Evolutionary conservation across 441 rosid genomes (phyloP).

Genomic region (Syzygium syzygioides): DNA sequence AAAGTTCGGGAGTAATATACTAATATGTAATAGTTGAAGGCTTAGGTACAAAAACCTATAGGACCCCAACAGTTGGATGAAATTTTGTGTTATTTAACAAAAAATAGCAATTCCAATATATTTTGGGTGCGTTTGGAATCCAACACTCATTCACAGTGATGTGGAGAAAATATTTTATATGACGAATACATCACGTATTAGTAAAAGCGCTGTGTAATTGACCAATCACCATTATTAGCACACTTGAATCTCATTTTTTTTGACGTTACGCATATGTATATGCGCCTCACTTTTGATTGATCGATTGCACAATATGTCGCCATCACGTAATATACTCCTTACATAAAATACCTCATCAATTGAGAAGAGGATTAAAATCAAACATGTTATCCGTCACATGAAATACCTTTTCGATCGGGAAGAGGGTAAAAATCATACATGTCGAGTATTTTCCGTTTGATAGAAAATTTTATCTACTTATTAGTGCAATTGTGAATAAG

Average conservation of each 20-base stretch:
- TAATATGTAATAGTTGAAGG: background rate
- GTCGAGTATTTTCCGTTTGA: too few relatives aligned
- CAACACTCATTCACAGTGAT: background rate
- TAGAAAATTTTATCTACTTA: too few relatives aligned
- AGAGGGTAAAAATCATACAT: too few relatives aligned
- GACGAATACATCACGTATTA: background rate
- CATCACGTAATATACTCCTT: too few relatives aligned
- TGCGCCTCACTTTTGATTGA: background rate
- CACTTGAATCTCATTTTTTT: background rate
- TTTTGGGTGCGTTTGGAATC: background rate
- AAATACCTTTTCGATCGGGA: background rate
- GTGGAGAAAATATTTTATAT: background rate
- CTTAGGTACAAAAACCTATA: background rate
- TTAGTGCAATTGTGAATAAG: background rate
- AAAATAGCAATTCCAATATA: background rate
- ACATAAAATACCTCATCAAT: background rate
- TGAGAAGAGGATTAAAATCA: background rate
- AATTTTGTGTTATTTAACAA: background rate
- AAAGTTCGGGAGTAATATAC: background rate
- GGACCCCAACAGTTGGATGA: background rate
- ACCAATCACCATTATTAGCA: background rate
- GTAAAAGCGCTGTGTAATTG: rapidly evolving
- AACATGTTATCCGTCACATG: background rate
- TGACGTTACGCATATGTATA: too few relatives aligned
- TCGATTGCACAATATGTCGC: background rate